These are phyloP conservation scores for Verticillium klebahnii DNA, from an alignment of 2,329 filamentous ascomycete species.

Conservation along the genomic window DNA sequence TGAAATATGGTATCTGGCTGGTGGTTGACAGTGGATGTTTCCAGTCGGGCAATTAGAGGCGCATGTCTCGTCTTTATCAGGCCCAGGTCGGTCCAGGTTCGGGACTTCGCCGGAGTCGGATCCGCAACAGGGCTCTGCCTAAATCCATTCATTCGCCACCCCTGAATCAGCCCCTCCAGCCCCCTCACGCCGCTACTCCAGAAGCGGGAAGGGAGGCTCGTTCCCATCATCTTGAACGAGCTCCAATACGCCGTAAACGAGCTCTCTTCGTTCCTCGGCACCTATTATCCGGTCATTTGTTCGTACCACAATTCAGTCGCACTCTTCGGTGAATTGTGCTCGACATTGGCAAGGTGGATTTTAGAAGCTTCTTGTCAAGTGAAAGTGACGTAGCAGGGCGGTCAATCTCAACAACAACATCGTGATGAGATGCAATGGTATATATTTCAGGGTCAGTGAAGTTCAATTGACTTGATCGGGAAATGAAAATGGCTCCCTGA, in stretches of 20 bases:
- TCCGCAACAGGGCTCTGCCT: background rate
- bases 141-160: background rate
- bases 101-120: background rate
- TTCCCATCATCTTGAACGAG: background rate
- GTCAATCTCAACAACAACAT: background rate
- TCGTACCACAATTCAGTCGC: background rate
- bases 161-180: background rate
- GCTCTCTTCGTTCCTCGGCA: background rate
- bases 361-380: background rate
- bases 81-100: background rate
- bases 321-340: background rate
- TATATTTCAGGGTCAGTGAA: background rate
- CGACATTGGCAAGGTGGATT: background rate
- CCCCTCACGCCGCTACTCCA: background rate
- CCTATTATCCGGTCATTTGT: background rate
- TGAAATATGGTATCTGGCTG: background rate
- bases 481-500: background rate
- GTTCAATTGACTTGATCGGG: background rate
- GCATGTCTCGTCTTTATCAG: background rate
- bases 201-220: background rate
- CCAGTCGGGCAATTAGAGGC: background rate
- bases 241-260: background rate
- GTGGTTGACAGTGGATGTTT: background rate
- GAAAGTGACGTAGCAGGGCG: background rate
- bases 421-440: background rate